Base-by-base conservation (phyloP, 805 yeast species). In the Starmerella asiatica region DNA sequence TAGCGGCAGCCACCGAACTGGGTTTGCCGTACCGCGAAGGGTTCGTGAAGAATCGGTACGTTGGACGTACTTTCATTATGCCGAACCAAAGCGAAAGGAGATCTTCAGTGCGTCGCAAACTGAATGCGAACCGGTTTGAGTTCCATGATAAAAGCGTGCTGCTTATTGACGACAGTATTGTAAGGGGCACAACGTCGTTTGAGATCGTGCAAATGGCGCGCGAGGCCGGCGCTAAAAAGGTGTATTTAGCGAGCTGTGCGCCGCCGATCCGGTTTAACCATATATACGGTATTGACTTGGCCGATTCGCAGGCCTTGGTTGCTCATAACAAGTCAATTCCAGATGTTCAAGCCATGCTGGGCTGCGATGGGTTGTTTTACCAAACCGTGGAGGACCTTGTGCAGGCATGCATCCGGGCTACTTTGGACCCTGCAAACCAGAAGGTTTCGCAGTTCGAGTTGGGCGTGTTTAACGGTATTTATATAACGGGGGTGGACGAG, bases 131-230 rank as follows among this genome's bases (percentile, higher is more conserved):
- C 95, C 84, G 76, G 44, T 73, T 81, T 34, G 98, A 91, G 63
- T 91, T 91, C 59, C 70, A 72, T 48, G 91, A 75, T 47, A 75
- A 84, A 53, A 76, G 76, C 46, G 97, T 91, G 18, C 66, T 91
- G 47, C 70, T 91, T 39, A 96, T 91, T 32, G 98, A 91, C 61
- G 98, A 91, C 61, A 84, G 96, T 21, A 88, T 91, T 49, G 98
- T 91, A 8, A 76, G 98, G 59, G 98, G 98, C 47, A 91, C 98
- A 17, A 91, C 98, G 3, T 85, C 96, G 5, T 80, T 75, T 59
- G 98, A 91, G 64, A 91, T 91, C 49, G 93, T 91, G 26, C 79
- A 76, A 50, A 91, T 91, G 98, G 98, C 98, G n/a, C 73, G 80
- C 52, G 98, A 91, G 60, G 94, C 97, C 4, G 98, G 98, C 43